Base-by-base conservation (phyloP, 2,329 filamentous ascomycete genomes). In the Aotearoamyces nothofagi region DNA sequence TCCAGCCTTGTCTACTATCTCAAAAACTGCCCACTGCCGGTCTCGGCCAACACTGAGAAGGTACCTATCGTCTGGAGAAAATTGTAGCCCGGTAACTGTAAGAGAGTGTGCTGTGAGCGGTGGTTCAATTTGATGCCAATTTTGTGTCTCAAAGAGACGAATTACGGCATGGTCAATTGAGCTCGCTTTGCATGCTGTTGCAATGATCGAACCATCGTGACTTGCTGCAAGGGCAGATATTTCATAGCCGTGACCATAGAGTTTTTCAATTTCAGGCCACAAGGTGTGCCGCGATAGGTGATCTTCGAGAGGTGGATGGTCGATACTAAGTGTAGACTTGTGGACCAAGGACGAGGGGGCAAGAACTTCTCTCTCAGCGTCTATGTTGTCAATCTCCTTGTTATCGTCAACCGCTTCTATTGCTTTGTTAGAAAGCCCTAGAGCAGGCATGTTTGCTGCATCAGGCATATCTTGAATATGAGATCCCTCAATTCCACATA, bases 191-290 rank as follows among this genome's bases (percentile, higher is more conserved):
- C 90, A 98, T 2, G 90, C 84, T 30, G 86, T 94, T 17, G 90
- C 90, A 9, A 98, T 66, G 13, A 94, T 53, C 3, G 54, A 60
- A 9, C 79, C 78, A 42, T 84, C 74, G 45, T 80, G 69, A 44
- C 73, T 83, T 5, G 77, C 68, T 8, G 86, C 80, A 10, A 93
- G 69, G 20, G 82, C 79, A 2, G 83, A 92, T 27, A 98, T 87
- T 53, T 98, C 90, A 55, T 94, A 94, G 16, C 90, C 90, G 54
- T 98, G 90, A 2, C 90, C 90, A 54, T 98, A 98, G 2, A 98
- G 67, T 57, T 98, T 98, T 53, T 98, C 90, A 5, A 72, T 72
- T 50, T 98, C 90, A 3, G 90, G 90, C 84, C 86, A 98, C 17
- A 98, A 70, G 0, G 90, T 92, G 51, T 92, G 76, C 6, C 86